Evolutionary conservation across 192 early-diverging fungal genomes (phyloP), one percentile per base, ranked within the genome.

Genomic region (Endogone sp.): DNA sequence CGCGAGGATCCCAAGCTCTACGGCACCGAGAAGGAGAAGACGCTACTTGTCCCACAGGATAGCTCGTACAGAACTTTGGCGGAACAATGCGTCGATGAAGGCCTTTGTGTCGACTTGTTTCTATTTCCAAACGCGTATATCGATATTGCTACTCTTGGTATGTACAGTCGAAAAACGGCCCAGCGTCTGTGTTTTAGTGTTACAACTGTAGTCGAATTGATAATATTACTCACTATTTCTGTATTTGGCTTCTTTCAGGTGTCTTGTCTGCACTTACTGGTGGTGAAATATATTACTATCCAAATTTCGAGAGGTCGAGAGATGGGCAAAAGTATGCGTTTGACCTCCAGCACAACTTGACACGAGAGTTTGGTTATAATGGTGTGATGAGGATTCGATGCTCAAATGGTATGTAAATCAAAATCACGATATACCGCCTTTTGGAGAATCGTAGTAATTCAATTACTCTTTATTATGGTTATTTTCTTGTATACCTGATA

Each of bases 1-100:
- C 89, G 96, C 25, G 95, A 98, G 67, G 95, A 99, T 67, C 74
- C 84, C 22, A 98, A 96, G 79, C 76, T 95, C 32, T 89, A 95
- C 78, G 90, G 91, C 64, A 92, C 90, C 0, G 96, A 99, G 64
- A 95, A 98, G 74, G 97, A 99, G 76, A 88, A 86, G 60, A 81
- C 84, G 3, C 80, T 99, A 24, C 96, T 90, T 71, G 86, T 85
- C 68, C 94, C 97, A 54, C 92, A 94, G 73, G 92, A 93, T 75
- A 80, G 83, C 44, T 93, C 91, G 71, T 99, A 96, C 84, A 88
- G 81, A 31, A 90, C 93, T 60, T 77, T 94, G 73, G 97, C 85
- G 0, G 84, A 91, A 70, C 86, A 95, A 65, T 92, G 90, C 73
- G 90, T 93, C 4, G 82, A 89, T 60, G 74, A 83, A 31, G 97